These are phyloP conservation scores for Colletotrichum salicis DNA, from an alignment of 2,329 filamentous ascomycete genomes.

Conservation along the genomic window DNA sequence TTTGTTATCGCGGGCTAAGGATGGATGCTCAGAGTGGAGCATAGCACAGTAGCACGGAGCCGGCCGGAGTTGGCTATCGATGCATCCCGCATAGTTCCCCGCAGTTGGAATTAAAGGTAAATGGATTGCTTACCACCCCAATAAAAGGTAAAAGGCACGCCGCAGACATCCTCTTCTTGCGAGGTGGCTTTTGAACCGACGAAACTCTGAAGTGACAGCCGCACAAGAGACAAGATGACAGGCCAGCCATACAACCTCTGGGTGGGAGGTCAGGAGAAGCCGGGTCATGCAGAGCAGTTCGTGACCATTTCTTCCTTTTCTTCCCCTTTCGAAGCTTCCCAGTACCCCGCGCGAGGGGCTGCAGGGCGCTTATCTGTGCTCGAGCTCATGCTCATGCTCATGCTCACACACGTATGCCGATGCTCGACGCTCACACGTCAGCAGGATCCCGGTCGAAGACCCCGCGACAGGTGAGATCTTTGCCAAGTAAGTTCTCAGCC, in stretches of 20 bases:
- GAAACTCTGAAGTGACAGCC: conserved; percentile 26
- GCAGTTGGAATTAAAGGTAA: conserved; percentile 10
- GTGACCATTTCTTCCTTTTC: conserved; percentile 38
- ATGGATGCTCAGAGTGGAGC: conserved; percentile 16
- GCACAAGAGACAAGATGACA: conserved; percentile 33
- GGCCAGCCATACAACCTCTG: conserved; percentile 38
- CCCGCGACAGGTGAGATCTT: conserved; percentile 64
- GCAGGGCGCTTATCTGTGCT: conserved; percentile 33
- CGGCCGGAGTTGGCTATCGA: conserved; percentile 24
- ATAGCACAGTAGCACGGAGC: conserved; percentile 22
- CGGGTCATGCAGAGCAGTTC: conserved; percentile 58
- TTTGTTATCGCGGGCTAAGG: conserved; percentile 23
- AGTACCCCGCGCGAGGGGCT: conserved; percentile 14
- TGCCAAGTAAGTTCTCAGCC: conserved; percentile 52
- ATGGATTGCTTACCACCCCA: background rate
- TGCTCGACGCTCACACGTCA: conserved; percentile 26
- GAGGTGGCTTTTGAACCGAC: conserved; percentile 1
- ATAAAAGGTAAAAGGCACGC: background rate
- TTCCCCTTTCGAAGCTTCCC: conserved; percentile 3
- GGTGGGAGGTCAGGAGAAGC: conserved; percentile 40
- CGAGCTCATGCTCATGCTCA: conserved; percentile 18
- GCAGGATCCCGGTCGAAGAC: conserved; percentile 63
- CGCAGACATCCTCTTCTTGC: background rate
- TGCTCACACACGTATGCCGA: conserved; percentile 3
- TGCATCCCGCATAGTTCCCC: conserved; percentile 24